phyloP scores from a whole-genome alignment of 768 basidiomycete species.

The Neoboletus subvelutipes region DNA sequence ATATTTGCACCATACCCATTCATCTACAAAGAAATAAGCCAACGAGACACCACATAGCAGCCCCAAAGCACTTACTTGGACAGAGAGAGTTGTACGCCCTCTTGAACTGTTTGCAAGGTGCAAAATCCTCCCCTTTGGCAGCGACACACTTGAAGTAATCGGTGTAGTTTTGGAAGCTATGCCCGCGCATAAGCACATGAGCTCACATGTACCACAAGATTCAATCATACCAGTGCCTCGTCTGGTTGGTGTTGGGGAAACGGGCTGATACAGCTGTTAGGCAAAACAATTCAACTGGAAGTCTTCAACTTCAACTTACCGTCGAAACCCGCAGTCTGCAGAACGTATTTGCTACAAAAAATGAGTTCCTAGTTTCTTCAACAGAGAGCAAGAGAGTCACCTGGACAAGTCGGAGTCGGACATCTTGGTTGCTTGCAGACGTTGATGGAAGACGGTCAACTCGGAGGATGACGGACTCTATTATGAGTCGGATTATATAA shows the following conservation, averaged over 20 bases:
- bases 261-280: slow-evolving; percentile 53
- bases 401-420: slow-evolving; percentile 59
- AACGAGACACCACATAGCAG: background rate
- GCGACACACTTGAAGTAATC: slow-evolving; percentile 98
- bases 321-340: slow-evolving; percentile 96
- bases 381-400: slow-evolving; percentile 32
- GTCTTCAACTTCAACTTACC: slow-evolving; percentile 42
- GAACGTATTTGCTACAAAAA: slow-evolving; percentile 68
- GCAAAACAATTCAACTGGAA: background rate
- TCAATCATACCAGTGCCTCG: slow-evolving; percentile 81
- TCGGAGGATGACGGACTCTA: slow-evolving; percentile 33
- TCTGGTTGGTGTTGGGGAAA: slow-evolving; percentile 92
- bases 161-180: slow-evolving; percentile 91
- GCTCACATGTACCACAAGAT: background rate
- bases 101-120: slow-evolving; percentile 99
- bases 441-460: slow-evolving; percentile 38
- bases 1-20: slow-evolving; percentile 66
- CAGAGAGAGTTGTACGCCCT: slow-evolving; percentile 94
- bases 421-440: slow-evolving; percentile 50
- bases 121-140: slow-evolving; percentile 97
- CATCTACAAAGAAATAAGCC: slow-evolving; percentile 51
- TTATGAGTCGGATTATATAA: slow-evolving; percentile 37
- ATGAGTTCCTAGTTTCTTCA: slow-evolving; percentile 14
- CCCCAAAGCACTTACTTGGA: slow-evolving; percentile 70
- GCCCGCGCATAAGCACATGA: background rate